These are phyloP conservation scores for Aspergillus puulaauensis DNA, from an alignment of 2,329 filamentous ascomycete genomes.

Conservation along the genomic window DNA sequence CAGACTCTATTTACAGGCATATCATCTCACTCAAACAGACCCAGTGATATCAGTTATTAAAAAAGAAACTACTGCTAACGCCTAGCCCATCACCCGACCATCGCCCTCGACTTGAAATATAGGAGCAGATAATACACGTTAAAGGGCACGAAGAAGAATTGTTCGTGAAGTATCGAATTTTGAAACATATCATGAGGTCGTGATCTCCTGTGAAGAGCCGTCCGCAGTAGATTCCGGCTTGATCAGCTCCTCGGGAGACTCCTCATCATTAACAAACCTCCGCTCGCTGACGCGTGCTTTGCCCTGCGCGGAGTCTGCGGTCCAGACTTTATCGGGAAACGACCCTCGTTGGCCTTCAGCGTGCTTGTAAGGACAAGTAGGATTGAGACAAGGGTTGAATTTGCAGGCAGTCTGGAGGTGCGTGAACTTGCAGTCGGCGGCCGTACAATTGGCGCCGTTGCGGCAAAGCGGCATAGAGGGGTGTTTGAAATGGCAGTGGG, in stretches of 20 bases:
- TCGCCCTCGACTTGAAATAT: neutral
- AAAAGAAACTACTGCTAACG: slow-evolving; percentile 18
- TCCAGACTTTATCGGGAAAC: slow-evolving; percentile 91
- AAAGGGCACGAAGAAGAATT: slow-evolving; percentile 11
- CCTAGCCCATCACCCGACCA: slow-evolving; percentile 25
- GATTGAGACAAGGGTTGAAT: slow-evolving; percentile 88
- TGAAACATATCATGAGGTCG: slow-evolving; percentile 24
- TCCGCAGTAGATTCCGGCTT: slow-evolving; percentile 52
- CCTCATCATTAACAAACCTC: slow-evolving; percentile 73
- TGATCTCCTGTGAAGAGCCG: slow-evolving; percentile 30
- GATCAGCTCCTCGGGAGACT: slow-evolving; percentile 67
- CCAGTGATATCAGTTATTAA: slow-evolving; percentile 14
- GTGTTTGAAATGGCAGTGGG: slow-evolving; percentile 84
- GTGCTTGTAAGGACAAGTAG: slow-evolving; percentile 85
- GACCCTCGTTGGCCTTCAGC: slow-evolving; percentile 83
- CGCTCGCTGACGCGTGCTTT: slow-evolving; percentile 79
- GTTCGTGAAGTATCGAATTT: slow-evolving; percentile 2
- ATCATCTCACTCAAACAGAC: slow-evolving; percentile 15
- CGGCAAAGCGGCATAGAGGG: slow-evolving; percentile 82
- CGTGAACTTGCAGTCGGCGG: slow-evolving; percentile 81
- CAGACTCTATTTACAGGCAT: slow-evolving; percentile 28
- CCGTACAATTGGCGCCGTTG: slow-evolving; percentile 85
- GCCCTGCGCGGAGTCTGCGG: slow-evolving; percentile 51
- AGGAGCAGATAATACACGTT: slow-evolving; percentile 27
- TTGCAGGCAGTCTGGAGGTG: slow-evolving; percentile 83